Evolutionary conservation across 148 eudicot genomes (phyloP).

Genomic region (Silene uniflora): DNA sequence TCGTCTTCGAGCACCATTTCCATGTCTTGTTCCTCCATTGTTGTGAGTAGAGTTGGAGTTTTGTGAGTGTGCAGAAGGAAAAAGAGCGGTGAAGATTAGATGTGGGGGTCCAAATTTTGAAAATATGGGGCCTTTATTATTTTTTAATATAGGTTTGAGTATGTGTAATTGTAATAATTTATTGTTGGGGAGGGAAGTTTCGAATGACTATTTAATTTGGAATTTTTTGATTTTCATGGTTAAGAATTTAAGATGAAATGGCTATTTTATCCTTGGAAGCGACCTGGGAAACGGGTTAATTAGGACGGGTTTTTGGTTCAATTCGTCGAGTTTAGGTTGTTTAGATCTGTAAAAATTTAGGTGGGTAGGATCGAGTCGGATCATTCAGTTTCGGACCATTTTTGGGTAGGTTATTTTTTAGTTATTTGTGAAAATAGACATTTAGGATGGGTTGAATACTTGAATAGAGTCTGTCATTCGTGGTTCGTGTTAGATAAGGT

Average conservation of each 20-base stretch:
- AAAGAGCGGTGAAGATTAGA: neutral
- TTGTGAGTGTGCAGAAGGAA: neutral
- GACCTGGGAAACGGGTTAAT: no score
- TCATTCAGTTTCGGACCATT: no score
- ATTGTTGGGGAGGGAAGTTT: constrained; percentile 1
- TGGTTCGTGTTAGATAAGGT: no score
- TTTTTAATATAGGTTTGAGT: no score
- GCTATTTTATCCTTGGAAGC: neutral
- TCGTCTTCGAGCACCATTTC: constrained; percentile 25
- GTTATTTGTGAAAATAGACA: no score
- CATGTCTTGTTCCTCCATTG: constrained; percentile 50
- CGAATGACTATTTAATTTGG: neutral
- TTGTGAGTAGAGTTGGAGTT: neutral
- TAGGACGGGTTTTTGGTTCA: no score
- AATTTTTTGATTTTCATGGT: neutral
- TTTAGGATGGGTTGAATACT: no score
- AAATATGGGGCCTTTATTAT: constrained; percentile 6
- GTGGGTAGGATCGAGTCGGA: no score
- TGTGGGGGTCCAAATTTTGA: constrained; percentile 38
- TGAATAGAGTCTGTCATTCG: no score
- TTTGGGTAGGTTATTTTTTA: no score
- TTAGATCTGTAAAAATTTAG: no score
- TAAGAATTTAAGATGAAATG: neutral
- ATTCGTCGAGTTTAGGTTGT: no score
- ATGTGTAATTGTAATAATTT: neutral